Base-by-base conservation (phyloP, 495 filamentous ascomycete genomes). In the Xylaria acuta region DNA sequence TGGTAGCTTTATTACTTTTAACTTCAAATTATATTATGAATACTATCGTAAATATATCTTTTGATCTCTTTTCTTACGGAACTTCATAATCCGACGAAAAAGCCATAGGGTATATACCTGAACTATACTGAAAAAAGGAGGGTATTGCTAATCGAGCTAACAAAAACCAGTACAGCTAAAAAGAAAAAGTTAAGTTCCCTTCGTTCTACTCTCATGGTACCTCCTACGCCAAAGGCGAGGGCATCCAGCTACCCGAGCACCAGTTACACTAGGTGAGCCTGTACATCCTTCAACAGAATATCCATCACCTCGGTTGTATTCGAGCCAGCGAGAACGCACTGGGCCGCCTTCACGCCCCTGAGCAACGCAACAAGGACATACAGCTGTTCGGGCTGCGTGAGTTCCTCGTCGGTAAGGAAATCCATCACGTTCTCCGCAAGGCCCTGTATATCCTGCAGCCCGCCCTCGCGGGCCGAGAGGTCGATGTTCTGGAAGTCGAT, bases 401-500 rank as follows among this genome's bases (percentile, higher is more conserved):
- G 60, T 18, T 64, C 60, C 22, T 64, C 60, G 38, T 64, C 60
- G 4, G 60, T 64, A 1, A 64, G 60, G 18, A 27, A 43, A 43
- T 64, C 60, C 60, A 64, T 64, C n/a, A 64, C 60, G 5, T 64
- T 64, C 11, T 43, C 60, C 7, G 36, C 22, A 25, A 64, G 60
- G 22, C 60, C 60, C 8, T 64, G 60, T 40, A 64, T 64, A 43
- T 64, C 60, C 38, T 64, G 60, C 0, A 64, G 60, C 1, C 60
- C 60, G 2, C 60, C 60, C 38, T 64, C 60, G 22, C 60, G 36
- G 22, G 60, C 60, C 22, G 60, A 64, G 14, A 64, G 60, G 11
- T 64, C 60, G 3, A 64, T 64, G 38, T 64, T 64, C 60, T 64
- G 60, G 14, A 64, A 64, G 38, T 64, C 60, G 38, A 64, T 64